phyloP scores from a whole-genome alignment of 495 filamentous ascomycete species.

The Talaromyces trachyspermus region DNA sequence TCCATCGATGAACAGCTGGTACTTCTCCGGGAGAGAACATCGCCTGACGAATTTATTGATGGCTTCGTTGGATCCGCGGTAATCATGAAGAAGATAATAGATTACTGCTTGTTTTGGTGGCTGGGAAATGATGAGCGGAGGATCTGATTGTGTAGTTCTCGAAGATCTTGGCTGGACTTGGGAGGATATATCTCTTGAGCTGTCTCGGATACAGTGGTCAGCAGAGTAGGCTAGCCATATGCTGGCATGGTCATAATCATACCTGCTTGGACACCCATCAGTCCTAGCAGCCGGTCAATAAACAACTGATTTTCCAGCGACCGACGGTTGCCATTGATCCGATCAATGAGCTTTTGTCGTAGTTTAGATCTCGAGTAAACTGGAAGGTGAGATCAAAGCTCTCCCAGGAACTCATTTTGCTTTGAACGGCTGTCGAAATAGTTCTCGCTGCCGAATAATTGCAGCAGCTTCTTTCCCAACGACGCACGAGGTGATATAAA shows the following conservation, averaged over 20 bases:
- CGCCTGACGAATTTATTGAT: slow-evolving; percentile 44
- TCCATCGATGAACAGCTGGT: slow-evolving; percentile 68
- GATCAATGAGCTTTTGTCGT: slow-evolving; percentile 50
- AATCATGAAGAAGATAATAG: slow-evolving; percentile 74
- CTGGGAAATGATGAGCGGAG: slow-evolving; percentile 49
- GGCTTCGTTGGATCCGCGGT: slow-evolving; percentile 46
- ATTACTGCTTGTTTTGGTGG: slow-evolving; percentile 72
- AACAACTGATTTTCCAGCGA: slow-evolving; percentile 60
- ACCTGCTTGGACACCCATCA: slow-evolving; percentile 66
- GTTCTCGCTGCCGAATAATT: neutral
- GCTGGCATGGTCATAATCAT: slow-evolving; percentile 8
- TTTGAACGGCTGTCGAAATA: neutral
- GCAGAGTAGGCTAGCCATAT: neutral
- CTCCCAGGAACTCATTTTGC: slow-evolving; percentile 37
- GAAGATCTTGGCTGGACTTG: slow-evolving; percentile 53
- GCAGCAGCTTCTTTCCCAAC: neutral
- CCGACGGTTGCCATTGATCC: slow-evolving; percentile 55
- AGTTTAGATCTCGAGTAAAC: slow-evolving; percentile 53
- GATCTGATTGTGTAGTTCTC: slow-evolving; percentile 57
- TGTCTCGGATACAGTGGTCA: slow-evolving; percentile 14
- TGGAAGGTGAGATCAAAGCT: slow-evolving; percentile 59
- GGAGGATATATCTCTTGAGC: slow-evolving; percentile 62
- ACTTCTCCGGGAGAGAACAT: slow-evolving; percentile 58
- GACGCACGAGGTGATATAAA: neutral
- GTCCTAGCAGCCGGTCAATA: slow-evolving; percentile 62